A percentile compares a stretch with the other conserved stretches of the same genome.
These are phyloP conservation scores for Pilatotrama ljubarskyi DNA, from an alignment of 768 basidiomycete genomes.

Conservation along the genomic window DNA sequence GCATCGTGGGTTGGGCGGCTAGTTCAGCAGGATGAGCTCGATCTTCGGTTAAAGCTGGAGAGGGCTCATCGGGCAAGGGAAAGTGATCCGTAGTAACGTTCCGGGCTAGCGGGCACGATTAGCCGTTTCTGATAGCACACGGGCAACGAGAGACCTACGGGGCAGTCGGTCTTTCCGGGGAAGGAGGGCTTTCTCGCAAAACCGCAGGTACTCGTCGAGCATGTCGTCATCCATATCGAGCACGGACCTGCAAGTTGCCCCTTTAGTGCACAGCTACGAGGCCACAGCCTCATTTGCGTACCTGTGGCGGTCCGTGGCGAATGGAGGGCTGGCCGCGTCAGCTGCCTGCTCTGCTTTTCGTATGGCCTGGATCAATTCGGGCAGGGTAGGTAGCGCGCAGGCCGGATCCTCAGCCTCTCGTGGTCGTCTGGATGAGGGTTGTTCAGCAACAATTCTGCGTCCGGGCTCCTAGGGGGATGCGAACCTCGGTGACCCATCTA, in stretches of 20 bases:
- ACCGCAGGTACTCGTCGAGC: slow-evolving; percentile 65
- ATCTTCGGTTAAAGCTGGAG: background rate
- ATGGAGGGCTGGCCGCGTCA: slow-evolving; percentile 35
- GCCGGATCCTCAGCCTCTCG: slow-evolving; percentile 53
- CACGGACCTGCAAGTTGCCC: slow-evolving; percentile 43
- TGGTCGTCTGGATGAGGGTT: slow-evolving; percentile 40
- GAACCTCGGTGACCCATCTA: slow-evolving; percentile 69
- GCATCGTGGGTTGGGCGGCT: background rate
- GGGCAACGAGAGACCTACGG: slow-evolving; percentile 3
- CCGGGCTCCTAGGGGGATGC: slow-evolving; percentile 1
- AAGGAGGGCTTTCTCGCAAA: slow-evolving; percentile 57
- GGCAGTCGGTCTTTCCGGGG: slow-evolving; percentile 21
- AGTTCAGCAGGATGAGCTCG: background rate
- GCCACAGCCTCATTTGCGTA: slow-evolving; percentile 34
- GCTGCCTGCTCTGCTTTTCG: slow-evolving; percentile 39
- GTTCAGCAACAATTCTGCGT: background rate
- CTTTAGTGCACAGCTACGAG: background rate
- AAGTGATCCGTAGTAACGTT: slow-evolving; percentile 23
- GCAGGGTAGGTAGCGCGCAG: slow-evolving; percentile 52
- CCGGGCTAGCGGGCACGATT: slow-evolving; percentile 9
- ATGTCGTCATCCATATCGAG: slow-evolving; percentile 50
- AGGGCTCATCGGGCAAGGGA: slow-evolving; percentile 3
- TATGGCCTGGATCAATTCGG: slow-evolving; percentile 49
- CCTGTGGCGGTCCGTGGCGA: slow-evolving; percentile 48
- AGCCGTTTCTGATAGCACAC: background rate